Evolutionary conservation across 306 rosid genomes (phyloP), one percentile per base, ranked within the genome.

Genomic region (Gastrolobium bilobum): DNA sequence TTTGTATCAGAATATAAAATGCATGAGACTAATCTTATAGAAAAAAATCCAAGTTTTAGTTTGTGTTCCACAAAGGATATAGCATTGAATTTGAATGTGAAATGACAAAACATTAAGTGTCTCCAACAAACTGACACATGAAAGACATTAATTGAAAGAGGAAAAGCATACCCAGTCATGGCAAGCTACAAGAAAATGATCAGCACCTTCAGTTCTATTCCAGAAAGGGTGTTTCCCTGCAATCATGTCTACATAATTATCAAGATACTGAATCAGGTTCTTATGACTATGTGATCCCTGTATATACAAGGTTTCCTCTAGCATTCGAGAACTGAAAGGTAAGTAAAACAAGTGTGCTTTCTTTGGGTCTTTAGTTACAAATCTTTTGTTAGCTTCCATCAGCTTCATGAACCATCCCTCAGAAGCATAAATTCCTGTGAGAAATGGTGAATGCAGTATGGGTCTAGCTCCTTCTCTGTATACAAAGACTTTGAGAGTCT

Each of bases 351-450:
- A 71, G 75, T 94, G 94, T 42, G 97, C 98, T 61, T 88, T 87
- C 52, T 37, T 85, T 10, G 93, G 85, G 48, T 90, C 64, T 82
- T 75, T 88, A 2, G 96, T 90, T 29, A 89, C 88, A 63, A 94
- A 91, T 80, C 53, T 86, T 40, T 59, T 86, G 74, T 87, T 77
- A 4, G 82, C 77, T 82, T 94, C 97, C 79, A 94, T 74, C 31
- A 77, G 88, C 79, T 70, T 92, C 96, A 94, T 90, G 85, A 94
- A 94, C 98, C 98, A 94, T 46, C 98, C 98, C 81, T 94, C 98
- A 0, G 98, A 94, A 83, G 98, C 97, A 87, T 94, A 94, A 78
- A 94, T 78, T 67, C 98, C 91, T 34, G 58, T 84, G 70, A 92
- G 90, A 43, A 86, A 74, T 62, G 96, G 94, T 4, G 84, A 78